Evolutionary conservation across 2,329 filamentous ascomycete species (phyloP).

Genomic region (Passalora sequoiae): DNA sequence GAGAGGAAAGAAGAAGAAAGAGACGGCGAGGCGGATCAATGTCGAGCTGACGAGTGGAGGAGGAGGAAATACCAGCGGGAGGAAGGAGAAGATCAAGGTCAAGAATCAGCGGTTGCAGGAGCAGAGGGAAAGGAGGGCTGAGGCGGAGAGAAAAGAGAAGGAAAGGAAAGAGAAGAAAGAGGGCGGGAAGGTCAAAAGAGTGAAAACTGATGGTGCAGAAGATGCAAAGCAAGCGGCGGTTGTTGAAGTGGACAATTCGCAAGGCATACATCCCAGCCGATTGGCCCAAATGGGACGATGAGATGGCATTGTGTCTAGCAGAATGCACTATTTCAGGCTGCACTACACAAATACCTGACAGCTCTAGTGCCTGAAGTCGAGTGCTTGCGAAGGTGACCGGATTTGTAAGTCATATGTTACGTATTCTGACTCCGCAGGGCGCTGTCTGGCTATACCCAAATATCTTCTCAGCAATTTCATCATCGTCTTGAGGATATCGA

Average conservation of each 20-base stretch:
- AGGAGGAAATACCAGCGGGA: slow-evolving; percentile 67
- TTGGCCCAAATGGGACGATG: slow-evolving; percentile 24
- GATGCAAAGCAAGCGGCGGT: slow-evolving; percentile 9
- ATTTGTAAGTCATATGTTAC: too few species aligned
- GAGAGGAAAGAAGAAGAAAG: slow-evolving; percentile 36
- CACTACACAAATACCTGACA: too few species aligned
- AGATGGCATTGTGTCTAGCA: too few species aligned
- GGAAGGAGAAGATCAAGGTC: slow-evolving; percentile 70
- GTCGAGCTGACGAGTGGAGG: slow-evolving; percentile 85
- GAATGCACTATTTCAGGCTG: too few species aligned
- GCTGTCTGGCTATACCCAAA: too few species aligned
- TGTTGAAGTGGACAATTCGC: slow-evolving; percentile 7
- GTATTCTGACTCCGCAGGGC: too few species aligned
- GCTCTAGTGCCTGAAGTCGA: too few species aligned
- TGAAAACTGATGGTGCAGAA: slow-evolving; percentile 33
- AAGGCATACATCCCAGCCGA: slow-evolving; percentile 34
- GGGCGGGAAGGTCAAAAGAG: slow-evolving; percentile 33
- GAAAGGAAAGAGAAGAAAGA: slow-evolving; percentile 39
- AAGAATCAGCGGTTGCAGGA: slow-evolving; percentile 85
- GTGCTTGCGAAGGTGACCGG: too few species aligned
- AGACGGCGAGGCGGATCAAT: slow-evolving; percentile 70
- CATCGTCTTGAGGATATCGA: too few species aligned
- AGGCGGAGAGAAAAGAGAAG: slow-evolving; percentile 46
- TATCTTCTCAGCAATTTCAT: too few species aligned
- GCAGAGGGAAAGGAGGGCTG: slow-evolving; percentile 52